Evolutionary conservation across 2,329 filamentous ascomycete species (phyloP), one percentile per base, ranked within the genome.

Genomic region (Bipolaris oryzae): DNA sequence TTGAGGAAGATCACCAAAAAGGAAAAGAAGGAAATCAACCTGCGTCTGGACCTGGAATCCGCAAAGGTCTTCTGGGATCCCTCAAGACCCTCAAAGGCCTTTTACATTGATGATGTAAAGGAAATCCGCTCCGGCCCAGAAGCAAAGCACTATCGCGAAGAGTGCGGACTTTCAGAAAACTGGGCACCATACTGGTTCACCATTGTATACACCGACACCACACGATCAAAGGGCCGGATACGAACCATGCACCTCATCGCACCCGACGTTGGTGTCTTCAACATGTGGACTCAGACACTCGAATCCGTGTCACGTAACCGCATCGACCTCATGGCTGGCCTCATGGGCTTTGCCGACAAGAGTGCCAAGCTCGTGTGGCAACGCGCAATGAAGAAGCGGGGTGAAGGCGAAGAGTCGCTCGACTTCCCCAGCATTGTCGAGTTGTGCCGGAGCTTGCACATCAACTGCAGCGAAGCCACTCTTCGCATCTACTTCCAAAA

Each of bases 51-150:
- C 68, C 84, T 89, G 21, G 89, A 94, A 69, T 85, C 89, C 1
- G 93, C 90, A 58, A 95, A 92, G 75, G 90, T 99, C 21, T 89
- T 85, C 23, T 98, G 94, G 94, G 90, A 96, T 75, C 85, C 87
- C 44, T 86, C 84, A 7, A 87, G 91, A 34, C 88, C 90, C 1
- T 85, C 87, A 21, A 98, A 97, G 74, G 87, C 87, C 50, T 89
- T 99, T 62, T 96, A 96, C 75, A 91, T 99, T 61, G 95, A 99
- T 70, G 92, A 98, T 74, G 94, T 99, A 69, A 89, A 91, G 70
- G 92, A 96, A 71, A 92, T 98, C 45, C 88, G 93, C 60, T 87
- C 88, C 33, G 92, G 91, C 16, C 85, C 85, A 11, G 91, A 98
- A 72, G 91, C 94, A 16, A 87, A 90, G 55, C 94, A 96, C 73